Percentiles rank a stretch among this genome's conserved stretches.
These are phyloP conservation scores for Arabis hirsuta DNA, from an alignment of 345 rosid species.

Conservation along the genomic window DNA sequence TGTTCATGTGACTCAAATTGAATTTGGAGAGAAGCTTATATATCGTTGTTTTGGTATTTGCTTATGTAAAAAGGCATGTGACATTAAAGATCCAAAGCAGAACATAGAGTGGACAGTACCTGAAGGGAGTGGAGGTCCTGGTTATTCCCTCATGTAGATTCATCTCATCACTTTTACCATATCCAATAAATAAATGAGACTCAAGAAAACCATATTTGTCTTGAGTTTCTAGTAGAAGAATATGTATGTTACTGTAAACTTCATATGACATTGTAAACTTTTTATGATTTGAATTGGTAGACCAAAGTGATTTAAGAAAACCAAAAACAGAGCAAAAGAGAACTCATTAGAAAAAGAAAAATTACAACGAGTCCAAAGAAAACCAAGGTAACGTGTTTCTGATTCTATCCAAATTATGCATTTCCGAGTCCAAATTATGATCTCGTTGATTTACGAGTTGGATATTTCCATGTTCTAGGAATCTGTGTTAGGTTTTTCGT, in stretches of 20 bases:
- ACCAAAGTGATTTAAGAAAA: no score
- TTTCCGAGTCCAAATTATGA: no score
- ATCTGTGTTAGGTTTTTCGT: no score
- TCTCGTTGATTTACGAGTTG: no score
- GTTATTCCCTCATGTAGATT: constrained; percentile 85
- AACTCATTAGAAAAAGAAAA: no score
- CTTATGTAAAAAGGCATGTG: constrained; percentile 57
- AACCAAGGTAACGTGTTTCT: no score
- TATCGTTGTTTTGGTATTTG: not conserved
- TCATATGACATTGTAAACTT: no score
- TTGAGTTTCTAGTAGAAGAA: not conserved
- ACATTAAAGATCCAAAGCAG: constrained; percentile 93
- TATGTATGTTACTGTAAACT: not conserved
- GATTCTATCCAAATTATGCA: no score
- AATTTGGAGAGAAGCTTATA: not conserved
- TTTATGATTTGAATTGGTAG: no score
- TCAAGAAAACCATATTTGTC: not conserved
- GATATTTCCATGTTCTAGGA: no score
- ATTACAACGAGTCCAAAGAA: no score
- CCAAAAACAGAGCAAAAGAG: no score
- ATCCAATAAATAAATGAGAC: constrained; percentile 21
- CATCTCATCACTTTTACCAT: constrained; percentile 1
- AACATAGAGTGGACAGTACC: constrained; percentile 96
- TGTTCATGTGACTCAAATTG: not conserved
- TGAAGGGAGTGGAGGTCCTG: constrained; percentile 96